Conservation (phyloP, 495 filamentous ascomycete species). For the Glarea lozoyensis region DNA sequence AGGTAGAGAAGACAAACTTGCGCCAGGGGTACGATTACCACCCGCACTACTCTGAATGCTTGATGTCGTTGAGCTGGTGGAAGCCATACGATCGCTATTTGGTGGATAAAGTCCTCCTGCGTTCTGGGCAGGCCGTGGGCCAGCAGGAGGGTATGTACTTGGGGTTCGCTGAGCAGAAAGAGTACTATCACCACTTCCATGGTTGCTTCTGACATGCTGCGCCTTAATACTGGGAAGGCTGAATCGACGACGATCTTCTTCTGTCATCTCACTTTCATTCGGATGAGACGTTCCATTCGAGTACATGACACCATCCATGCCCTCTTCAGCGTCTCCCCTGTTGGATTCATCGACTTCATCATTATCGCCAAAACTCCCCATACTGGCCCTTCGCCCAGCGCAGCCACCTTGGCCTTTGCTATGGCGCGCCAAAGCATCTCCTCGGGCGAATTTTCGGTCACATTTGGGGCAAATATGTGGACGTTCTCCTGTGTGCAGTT, state of each 20-base stretch:
- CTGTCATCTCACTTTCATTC: conserved; percentile 57
- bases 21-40: conserved; percentile 35
- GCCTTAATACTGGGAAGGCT: conserved; percentile 68
- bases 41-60: conserved; percentile 28
- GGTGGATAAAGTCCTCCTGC: conserved; percentile 55
- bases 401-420: conserved; percentile 95
- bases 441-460: conserved; percentile 86
- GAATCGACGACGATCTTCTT: conserved; percentile 41
- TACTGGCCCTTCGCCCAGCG: conserved; percentile 78
- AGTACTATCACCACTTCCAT: conserved; percentile 35
- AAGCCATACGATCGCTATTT: conserved; percentile 35
- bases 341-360: conserved; percentile 54
- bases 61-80: conserved; percentile 47
- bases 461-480: conserved; percentile 93
- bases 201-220: conserved; percentile 47
- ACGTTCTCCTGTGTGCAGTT: conserved; percentile 93
- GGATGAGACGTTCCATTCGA: conserved; percentile 47
- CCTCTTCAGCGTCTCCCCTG: conserved; percentile 52
- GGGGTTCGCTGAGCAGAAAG: conserved; percentile 45
- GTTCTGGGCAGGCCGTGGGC: conserved; percentile 32
- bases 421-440: conserved; percentile 89
- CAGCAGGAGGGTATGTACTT: conserved; percentile 72
- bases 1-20: conserved; percentile 37
- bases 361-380: conserved; percentile 75
- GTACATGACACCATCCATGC: conserved; percentile 71